phyloP scores from a whole-genome alignment of 2,329 filamentous ascomycete species.

The Domatiomyces globalis region DNA sequence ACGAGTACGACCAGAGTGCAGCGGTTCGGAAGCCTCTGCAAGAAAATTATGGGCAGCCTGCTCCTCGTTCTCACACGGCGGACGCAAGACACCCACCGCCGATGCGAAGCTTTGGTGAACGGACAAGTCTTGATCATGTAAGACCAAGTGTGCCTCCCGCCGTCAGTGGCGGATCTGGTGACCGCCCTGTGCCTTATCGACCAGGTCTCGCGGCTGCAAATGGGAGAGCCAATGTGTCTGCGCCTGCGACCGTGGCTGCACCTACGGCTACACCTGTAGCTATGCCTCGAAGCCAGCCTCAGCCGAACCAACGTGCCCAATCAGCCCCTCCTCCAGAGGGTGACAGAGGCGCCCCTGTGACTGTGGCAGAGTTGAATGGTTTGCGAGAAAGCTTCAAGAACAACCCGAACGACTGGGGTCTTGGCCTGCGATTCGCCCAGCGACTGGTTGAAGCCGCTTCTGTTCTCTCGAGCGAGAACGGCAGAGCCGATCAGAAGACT shows the following conservation, averaged over 20 bases:
- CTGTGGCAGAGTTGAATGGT: constrained; percentile 60
- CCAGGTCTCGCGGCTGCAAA: constrained; percentile 4
- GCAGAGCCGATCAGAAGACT: constrained; percentile 52
- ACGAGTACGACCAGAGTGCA: constrained; percentile 8
- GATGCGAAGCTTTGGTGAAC: background rate
- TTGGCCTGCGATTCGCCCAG: constrained; percentile 62
- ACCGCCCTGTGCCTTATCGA: constrained; percentile 14
- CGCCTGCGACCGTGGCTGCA: background rate
- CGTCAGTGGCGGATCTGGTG: constrained; percentile 1
- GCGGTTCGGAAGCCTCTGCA: constrained; percentile 7
- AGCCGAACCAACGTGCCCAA: constrained; percentile 2
- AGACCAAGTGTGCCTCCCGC: background rate
- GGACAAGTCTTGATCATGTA: background rate
- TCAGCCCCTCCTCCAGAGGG: background rate
- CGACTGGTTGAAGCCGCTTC: constrained; percentile 74
- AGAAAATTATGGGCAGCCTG: constrained; percentile 13
- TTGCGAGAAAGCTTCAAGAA: constrained; percentile 55
- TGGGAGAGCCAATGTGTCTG: background rate
- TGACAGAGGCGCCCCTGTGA: constrained; percentile 41
- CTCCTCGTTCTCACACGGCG: constrained; percentile 14
- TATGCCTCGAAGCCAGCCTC: background rate
- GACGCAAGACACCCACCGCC: constrained; percentile 3
- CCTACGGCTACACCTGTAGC: background rate
- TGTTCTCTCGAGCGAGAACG: constrained; percentile 62
- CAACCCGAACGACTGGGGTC: constrained; percentile 57